Base-by-base conservation (phyloP, 805 yeast species). In the Debaryomyces maramus region DNA sequence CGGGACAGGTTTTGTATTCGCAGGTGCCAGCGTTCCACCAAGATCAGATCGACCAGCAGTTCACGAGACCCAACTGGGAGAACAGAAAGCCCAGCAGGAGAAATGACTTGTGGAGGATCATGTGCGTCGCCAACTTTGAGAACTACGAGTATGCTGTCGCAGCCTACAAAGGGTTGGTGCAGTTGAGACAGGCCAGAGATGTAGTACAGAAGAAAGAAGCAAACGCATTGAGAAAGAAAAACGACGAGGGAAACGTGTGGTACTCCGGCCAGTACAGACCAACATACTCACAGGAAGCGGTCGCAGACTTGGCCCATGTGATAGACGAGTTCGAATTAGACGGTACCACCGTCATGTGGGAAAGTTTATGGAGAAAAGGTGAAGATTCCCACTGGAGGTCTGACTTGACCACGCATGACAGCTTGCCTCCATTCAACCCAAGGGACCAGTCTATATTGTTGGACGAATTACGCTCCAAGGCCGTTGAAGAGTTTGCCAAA, bases 1-100 rank as follows among this genome's bases (percentile, higher is more conserved):
- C 85, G 29, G 97, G 97, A 4, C 97, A 90, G 69, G 95, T 89
- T 14, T 63, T 88, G 8, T 90, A 88, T 61, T 82, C 96, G 5
- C 97, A 90, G 64, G 77, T 85, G 9, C 93, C 96, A 28, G 82
- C 67, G 39, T 75, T 46, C 65, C 77, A 75, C 46, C 74, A 65
- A 50, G 65, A 72, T 30, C 85, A 85, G 60, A 80, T 87, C 45
- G 77, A 81, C 44, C 72, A 67, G 46, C 93, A 84, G 67, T 88
- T 85, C 60, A 75, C 74, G 46, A 74, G 87, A 56, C 95, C 96
- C 32, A 87, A 88, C 70, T 87, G 96, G 95, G 85, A 87, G 58
- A 88, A 90, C 70, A 74, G 85, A 55, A 78, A 75, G 52, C 97
- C 97, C 3, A 69, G 78, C 27, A 72, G 81, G 51, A 80, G 98